Base-by-base conservation (phyloP, 805 yeast genomes). In the Spathaspora arborariae region DNA sequence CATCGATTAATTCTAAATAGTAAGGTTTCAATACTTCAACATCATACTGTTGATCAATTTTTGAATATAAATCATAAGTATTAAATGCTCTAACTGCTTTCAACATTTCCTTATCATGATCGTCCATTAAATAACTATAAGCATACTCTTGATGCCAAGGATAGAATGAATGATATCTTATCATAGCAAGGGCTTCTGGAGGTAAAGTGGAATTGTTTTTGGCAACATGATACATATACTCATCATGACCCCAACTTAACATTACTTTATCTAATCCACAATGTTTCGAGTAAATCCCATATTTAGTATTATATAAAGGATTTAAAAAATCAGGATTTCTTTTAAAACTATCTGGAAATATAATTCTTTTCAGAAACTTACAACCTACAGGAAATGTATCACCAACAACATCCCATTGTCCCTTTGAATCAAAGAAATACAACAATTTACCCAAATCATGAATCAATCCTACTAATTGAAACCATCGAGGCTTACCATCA, bases 341-440 rank as follows among this genome's bases (percentile, higher is more conserved):
- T 46, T 74, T 70, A 60, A 84, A 84, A 51, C 75, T 79, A 33
- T 81, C 84, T 39, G 81, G 76, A 52, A 78, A 80, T 11, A 84
- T 82, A 42, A 79, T 81, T 51, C 76, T 75, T 47, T 75, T 75
- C 55, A 79, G 81, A 56, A 74, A 83, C 48, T 74, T 74, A 59
- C 90, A 84, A 2, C 90, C 90, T 20, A 84, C 87, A 0, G 89
- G 87, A 56, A 84, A 84, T 2, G 89, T 84, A 58, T 84, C 90
- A 5, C 90, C 90, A 18, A 84, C 90, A 24, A 84, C 90, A 57
- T 84, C 88, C 89, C 89, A 84, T 59, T 84, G 89, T 6, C 89
- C 89, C 54, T 79, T 73, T 11, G 88, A 82, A 54, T 82, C 88
- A 56, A 78, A 84, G 52, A 83, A 84, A 58, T 84, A 84, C 15